Evolutionary conservation across 163 green algal genomes (phyloP).

Genomic region (Coccomyxa subellipsoidea): DNA sequence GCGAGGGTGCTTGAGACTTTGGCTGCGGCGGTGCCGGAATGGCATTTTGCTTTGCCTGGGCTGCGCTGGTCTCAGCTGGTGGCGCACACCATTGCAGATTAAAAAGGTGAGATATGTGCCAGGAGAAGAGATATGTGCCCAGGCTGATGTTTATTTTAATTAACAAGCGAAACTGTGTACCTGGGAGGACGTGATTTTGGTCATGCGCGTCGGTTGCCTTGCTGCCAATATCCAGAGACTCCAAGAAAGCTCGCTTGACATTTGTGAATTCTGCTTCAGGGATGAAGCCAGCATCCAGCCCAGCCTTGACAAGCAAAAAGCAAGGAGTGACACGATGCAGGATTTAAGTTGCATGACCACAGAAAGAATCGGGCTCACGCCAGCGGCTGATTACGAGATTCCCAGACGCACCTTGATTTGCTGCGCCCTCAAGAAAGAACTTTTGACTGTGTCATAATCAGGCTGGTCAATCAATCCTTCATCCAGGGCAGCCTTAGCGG

Average conservation of each 20-base stretch:
- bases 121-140: too few species aligned
- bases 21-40: background rate
- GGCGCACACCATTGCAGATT: background rate
- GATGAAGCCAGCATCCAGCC: conserved; percentile 64
- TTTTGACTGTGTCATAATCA: conserved; percentile 69
- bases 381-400: background rate
- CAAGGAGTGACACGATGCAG: background rate
- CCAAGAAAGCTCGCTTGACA: conserved; percentile 64
- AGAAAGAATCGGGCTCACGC: background rate
- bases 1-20: background rate
- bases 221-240: conserved; percentile 43
- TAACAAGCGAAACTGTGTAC: background rate
- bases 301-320: conserved; percentile 18
- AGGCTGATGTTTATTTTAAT: background rate
- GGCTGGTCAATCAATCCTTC: conserved; percentile 66
- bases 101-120: too few species aligned
- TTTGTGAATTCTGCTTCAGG: conserved; percentile 46
- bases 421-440: conserved; percentile 56
- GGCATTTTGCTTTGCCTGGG: background rate
- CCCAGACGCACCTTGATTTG: conserved; percentile 41
- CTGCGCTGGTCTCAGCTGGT: background rate
- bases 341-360: background rate
- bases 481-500: conserved; percentile 73
- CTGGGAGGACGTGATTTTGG: background rate
- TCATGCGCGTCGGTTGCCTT: background rate